These are phyloP conservation scores for Multifurca ochricompacta DNA, from an alignment of 768 basidiomycete genomes.

Conservation along the genomic window DNA sequence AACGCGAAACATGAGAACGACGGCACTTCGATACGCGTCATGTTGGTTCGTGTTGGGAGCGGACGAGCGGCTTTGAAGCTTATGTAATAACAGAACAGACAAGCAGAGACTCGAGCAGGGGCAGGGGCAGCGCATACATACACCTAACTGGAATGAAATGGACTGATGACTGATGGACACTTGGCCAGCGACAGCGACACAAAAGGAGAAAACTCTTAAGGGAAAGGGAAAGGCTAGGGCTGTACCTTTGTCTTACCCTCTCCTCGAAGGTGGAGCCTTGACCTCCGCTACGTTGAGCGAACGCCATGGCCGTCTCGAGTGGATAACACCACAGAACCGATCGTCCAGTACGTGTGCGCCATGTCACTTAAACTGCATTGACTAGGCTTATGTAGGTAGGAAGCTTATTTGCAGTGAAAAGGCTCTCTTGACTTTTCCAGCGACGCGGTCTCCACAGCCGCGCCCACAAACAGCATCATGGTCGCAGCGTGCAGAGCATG, in stretches of 20 bases:
- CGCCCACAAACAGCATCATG: slow-evolving; percentile 28
- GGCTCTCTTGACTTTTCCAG: slow-evolving; percentile 47
- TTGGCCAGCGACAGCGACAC: slow-evolving; percentile 11
- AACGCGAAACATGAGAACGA: slow-evolving; percentile 32
- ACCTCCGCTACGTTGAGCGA: slow-evolving; percentile 49
- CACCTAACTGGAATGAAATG: not conserved
- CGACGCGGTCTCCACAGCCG: slow-evolving; percentile 38
- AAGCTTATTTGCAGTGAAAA: slow-evolving; percentile 27
- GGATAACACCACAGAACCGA: slow-evolving; percentile 38
- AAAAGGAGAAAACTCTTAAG: slow-evolving; percentile 24
- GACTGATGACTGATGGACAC: slow-evolving; percentile 20
- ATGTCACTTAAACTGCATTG: not conserved
- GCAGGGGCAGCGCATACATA: not conserved
- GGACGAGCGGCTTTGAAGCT: slow-evolving; percentile 7
- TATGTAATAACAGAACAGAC: not conserved
- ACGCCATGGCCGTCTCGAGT: slow-evolving; percentile 39
- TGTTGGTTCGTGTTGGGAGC: no score
- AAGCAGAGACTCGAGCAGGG: not conserved
- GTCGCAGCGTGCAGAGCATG: slow-evolving; percentile 56
- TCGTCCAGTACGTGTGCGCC: not conserved
- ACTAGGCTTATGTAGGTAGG: slow-evolving; percentile 24
- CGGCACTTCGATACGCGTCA: not conserved
- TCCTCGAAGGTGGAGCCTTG: slow-evolving; percentile 48
- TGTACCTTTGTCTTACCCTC: slow-evolving; percentile 36
- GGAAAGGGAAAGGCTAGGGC: slow-evolving; percentile 30